These are phyloP conservation scores for Inonotus hispidus DNA, from an alignment of 1,284 basidiomycete species.

Conservation along the genomic window DNA sequence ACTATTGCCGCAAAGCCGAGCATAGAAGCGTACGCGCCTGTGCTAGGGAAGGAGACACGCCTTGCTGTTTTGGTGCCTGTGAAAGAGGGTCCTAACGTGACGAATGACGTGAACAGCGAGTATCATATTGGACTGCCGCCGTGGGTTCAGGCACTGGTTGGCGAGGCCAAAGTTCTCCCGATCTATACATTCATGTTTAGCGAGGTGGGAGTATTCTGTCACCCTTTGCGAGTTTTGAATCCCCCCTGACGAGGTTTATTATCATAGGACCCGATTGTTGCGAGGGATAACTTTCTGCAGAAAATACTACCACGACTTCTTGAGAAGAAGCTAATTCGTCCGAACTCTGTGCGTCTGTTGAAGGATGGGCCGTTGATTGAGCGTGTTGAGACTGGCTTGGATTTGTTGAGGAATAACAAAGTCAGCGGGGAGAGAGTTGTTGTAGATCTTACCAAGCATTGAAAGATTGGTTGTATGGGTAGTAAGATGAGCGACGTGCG, in stretches of 20 bases:
- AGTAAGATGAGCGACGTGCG: too few species aligned
- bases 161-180: constrained; percentile 31
- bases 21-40: constrained; percentile 31
- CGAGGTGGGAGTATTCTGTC: constrained; percentile 28
- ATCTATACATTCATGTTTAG: constrained; percentile 41
- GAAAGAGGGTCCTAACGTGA: constrained; percentile 37
- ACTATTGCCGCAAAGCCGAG: constrained; percentile 35
- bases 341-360: constrained; percentile 38
- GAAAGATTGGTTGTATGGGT: too few species aligned
- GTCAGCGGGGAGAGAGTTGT: constrained; percentile 46
- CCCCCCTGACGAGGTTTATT: neutral
- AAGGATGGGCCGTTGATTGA: constrained; percentile 38
- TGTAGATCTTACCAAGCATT: constrained; percentile 29
- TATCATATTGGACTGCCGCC: constrained; percentile 32
- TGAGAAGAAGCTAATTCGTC: constrained; percentile 29
- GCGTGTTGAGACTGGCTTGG: constrained; percentile 34
- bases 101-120: constrained; percentile 27
- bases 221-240: neutral
- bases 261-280: constrained; percentile 35
- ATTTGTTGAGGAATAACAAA: constrained; percentile 41
- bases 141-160: constrained; percentile 24
- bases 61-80: constrained; percentile 45
- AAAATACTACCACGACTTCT: constrained; percentile 41
- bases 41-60: constrained; percentile 33
- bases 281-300: constrained; percentile 39